Conservation (phyloP, 495 filamentous ascomycete genomes). For the Hypoxylon perforatum region DNA sequence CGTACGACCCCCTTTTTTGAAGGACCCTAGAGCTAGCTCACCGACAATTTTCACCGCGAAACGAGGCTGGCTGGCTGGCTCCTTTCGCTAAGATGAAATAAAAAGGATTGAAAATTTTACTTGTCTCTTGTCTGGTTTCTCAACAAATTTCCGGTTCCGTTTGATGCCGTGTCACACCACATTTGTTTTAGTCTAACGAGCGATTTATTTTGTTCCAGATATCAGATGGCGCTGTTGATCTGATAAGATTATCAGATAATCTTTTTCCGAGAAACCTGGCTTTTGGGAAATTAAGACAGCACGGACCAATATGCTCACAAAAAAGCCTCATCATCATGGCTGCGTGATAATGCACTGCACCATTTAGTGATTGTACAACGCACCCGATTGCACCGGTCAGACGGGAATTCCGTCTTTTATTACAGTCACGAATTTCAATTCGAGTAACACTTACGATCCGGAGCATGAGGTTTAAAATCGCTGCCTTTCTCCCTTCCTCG, state of each 20-base stretch:
- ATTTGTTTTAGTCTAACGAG: constrained; percentile 26
- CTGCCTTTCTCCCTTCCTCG: too few species aligned
- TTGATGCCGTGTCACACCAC: constrained; percentile 35
- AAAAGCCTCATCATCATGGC: neutral
- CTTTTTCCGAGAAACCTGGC: neutral
- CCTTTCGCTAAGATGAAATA: constrained; percentile 27
- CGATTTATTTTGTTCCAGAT: constrained; percentile 15
- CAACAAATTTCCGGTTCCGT: constrained; percentile 32
- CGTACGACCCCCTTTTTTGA: constrained; percentile 24
- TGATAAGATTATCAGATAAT: constrained; percentile 39
- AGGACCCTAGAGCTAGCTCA: constrained; percentile 10
- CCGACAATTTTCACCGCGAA: constrained; percentile 29
- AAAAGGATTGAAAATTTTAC: neutral
- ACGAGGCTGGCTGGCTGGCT: constrained; percentile 6
- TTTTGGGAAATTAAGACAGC: neutral
- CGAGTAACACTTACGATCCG: too few species aligned
- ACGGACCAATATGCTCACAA: constrained; percentile 1
- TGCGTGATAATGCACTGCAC: too few species aligned
- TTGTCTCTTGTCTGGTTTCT: constrained; percentile 12
- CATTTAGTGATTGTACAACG: neutral
- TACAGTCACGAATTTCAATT: too few species aligned
- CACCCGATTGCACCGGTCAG: neutral
- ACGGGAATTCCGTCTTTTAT: too few species aligned
- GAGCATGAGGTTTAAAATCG: too few species aligned
- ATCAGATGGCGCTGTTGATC: constrained; percentile 20